Base-by-base conservation (phyloP, 1,139 yeast species). In the Debaryomyces psychrophilus region DNA sequence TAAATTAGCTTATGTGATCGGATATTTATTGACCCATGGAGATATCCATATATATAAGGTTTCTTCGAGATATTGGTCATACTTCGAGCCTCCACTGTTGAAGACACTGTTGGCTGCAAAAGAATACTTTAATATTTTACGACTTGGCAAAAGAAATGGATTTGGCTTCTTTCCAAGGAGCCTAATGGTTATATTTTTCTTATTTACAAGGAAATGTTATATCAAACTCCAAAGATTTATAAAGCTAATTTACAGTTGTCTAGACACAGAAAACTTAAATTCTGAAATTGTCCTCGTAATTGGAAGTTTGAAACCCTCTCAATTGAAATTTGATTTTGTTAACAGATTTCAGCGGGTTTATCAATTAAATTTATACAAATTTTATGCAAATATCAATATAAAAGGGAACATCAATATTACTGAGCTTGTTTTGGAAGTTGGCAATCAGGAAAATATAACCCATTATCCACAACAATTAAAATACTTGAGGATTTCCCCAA, bases 281-380 rank as follows among this genome's bases (percentile, higher is more conserved):
- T 37, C 41, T 26, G 41, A 37, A 37, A 18, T 37, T 28, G 34
- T 37, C 20, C 41, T 37, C 18, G 34, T 37, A 27, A 17, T 18
- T 6, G 31, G 34, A 20, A 27, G 18, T 14, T 14, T 8, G 8
- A 28, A 17, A 5, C 34, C 28, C 8, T 25, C 29, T 26, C 31
- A 25, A 27, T 26, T 25, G 15, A 27, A 37, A 37, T 20, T 27
- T 18, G 31, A 28, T 28, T 20, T 28, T n/a, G 26, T 28, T 11
- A 18, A 27, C 11, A 20, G 26, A 11, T 37, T 37, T 17, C 33
- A 28, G n/a, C 17, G n/a, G 8, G 23, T 28, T 6, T 29, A 37
- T 18, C 26, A 37, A 17, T 37, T 37, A 28, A 17, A 37, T 27
- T 28, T 37, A 18, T 20, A n/a, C 20, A 37, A 37, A 37, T 11